phyloP scores from a whole-genome alignment of 2,329 filamentous ascomycete genomes.

The Fonsecaea pugnacius region DNA sequence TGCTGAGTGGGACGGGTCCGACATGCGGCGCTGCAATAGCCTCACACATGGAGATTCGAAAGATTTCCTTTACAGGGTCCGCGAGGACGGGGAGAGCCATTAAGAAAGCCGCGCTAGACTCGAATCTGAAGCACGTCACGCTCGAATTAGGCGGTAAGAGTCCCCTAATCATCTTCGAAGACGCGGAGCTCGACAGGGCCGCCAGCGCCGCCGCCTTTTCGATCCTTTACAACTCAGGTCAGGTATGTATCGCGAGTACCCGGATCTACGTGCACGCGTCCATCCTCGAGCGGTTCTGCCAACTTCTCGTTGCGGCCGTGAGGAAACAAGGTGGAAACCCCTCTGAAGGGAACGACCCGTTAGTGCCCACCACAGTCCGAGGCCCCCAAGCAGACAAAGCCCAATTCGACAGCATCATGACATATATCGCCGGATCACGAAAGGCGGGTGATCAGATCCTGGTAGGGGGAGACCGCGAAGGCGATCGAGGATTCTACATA shows the following conservation, averaged over 20 bases:
- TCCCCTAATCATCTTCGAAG: conserved; percentile 44
- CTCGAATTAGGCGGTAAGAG: conserved; percentile 46
- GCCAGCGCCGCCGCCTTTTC: conserved; percentile 57
- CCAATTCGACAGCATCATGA: conserved; percentile 65
- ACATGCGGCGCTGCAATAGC: conserved; percentile 56
- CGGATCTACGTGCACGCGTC: conserved; percentile 61
- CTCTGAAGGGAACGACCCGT: conserved; percentile 36
- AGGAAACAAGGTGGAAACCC: too few species aligned
- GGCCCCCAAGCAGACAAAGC: conserved; percentile 68
- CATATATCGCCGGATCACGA: conserved; percentile 60
- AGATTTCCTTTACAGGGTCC: conserved; percentile 44
- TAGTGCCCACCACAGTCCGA: conserved; percentile 54
- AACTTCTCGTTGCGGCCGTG: conserved; percentile 41
- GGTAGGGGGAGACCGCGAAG: conserved; percentile 48
- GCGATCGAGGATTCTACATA: conserved; percentile 68
- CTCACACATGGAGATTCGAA: conserved; percentile 40
- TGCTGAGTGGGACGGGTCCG: conserved; percentile 50
- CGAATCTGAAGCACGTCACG: conserved; percentile 44
- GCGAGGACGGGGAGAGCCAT: conserved; percentile 39
- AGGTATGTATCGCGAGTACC: conserved; percentile 56
- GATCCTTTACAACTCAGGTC: conserved; percentile 64
- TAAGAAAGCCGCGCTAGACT: conserved; percentile 38
- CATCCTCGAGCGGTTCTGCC: conserved; percentile 57
- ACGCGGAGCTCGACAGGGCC: conserved; percentile 41
- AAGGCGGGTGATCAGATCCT: conserved; percentile 55